Evolutionary conservation across 805 yeast genomes (phyloP), one percentile per base, ranked within the genome.

Genomic region (Saccharomycopsis synnaedendra): DNA sequence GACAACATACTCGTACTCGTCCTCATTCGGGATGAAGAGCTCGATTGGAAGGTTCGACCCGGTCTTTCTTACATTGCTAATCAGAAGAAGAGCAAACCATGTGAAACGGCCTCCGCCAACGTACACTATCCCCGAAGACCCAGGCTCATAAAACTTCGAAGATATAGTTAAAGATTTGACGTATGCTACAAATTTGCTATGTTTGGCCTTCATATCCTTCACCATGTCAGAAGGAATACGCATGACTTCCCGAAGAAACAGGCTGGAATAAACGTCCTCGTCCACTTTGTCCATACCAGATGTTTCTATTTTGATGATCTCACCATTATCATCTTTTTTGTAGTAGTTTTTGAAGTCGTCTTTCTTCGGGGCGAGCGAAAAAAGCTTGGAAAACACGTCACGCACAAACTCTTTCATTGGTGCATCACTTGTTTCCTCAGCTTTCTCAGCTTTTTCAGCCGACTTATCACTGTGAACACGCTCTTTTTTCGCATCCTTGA

Each of bases 31-130:
- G 54, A 88, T 76, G 54, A 85, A 72, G 6, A 88, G 83, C 67
- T 88, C 96, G 27, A 88, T 78, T 0, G 96, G 96, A 36, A 82
- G 63, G 9, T 69, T 70, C 3, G 84, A 77, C 3, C 90, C 87
- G 5, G 73, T 66, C 38, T 78, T 75, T 57, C 95, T 68, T 44
- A 87, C 62, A 52, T 80, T 71, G 56, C 74, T 74, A 47, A 86
- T 72, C 6, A 85, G 76, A 29, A 83, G 65, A 38, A 83, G 64
- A 4, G 86, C 76, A 56, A 82, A 69, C 73, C 90, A 81, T 52
- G 84, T 78, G 62, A 78, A 83, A 55, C 74, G 75, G 3, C 89
- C 93, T 40, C 95, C 95, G 35, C 90, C 94, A 32, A 85, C 88
- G 57, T 70, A 78, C 31, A 76, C 90, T 54, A 55, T 42, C 4